Conservation (phyloP, 1,139 yeast genomes). For the Hemisphaericaspora subhashii region DNA sequence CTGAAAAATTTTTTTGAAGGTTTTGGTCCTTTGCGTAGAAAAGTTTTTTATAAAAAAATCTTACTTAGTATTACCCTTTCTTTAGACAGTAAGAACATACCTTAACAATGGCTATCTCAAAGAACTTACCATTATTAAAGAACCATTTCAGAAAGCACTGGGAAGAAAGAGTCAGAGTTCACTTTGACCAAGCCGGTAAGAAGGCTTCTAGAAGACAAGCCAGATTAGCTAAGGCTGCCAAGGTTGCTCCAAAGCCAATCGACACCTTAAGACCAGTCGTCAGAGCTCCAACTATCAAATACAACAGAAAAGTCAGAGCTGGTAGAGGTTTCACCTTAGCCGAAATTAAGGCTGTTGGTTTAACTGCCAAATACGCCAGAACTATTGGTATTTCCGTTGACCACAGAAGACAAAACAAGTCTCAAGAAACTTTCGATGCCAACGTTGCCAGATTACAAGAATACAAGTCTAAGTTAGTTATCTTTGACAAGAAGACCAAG, state of each 20-base stretch:
- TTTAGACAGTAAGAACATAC: slow-evolving; percentile 9
- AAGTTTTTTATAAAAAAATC: slow-evolving; percentile 6
- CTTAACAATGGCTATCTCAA: slow-evolving; percentile 78
- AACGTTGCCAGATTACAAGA: slow-evolving; percentile 97
- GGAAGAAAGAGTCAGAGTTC: slow-evolving; percentile 99
- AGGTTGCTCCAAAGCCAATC: slow-evolving; percentile 96
- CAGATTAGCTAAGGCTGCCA: slow-evolving; percentile 93
- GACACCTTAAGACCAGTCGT: slow-evolving; percentile 96
- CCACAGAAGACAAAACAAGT: slow-evolving; percentile 99
- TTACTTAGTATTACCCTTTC: slow-evolving; percentile 3
- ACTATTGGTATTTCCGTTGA: slow-evolving; percentile 98
- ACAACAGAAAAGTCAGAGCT: slow-evolving; percentile 99
- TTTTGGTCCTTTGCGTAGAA: slow-evolving; percentile 2
- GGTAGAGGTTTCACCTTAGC: slow-evolving; percentile 99
- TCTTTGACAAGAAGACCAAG: slow-evolving; percentile 86
- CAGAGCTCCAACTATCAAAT: slow-evolving; percentile 97
- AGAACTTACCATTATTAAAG: slow-evolving; percentile 96
- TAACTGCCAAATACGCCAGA: slow-evolving; percentile 94
- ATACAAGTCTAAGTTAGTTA: slow-evolving; percentile 93
- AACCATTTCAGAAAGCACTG: slow-evolving; percentile 99
- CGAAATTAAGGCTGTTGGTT: slow-evolving; percentile 98
- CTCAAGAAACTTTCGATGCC: slow-evolving; percentile 90
- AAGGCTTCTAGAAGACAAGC: slow-evolving; percentile 95
- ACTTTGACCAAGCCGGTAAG: slow-evolving; percentile 99
- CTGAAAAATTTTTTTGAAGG: slow-evolving; percentile 6